phyloP scores from a whole-genome alignment of 768 basidiomycete species.

The Boletus eberwhitei region DNA sequence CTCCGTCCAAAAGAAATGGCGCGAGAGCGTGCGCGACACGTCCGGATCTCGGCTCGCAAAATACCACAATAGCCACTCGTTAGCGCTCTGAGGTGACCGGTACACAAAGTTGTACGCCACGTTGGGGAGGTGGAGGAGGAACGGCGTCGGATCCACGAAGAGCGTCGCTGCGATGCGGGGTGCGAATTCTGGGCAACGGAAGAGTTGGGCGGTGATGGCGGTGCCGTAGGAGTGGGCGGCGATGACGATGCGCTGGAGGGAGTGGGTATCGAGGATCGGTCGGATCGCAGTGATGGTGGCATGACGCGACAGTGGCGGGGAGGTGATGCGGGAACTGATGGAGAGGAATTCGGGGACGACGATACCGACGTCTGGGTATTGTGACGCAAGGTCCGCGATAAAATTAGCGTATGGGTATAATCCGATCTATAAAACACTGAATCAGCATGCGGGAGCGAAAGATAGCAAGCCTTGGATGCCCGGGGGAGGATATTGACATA shows the following conservation, averaged over 20 bases:
- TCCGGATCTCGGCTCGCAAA: slow-evolving; percentile 64
- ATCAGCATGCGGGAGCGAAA: not conserved
- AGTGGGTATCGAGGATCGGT: slow-evolving; percentile 43
- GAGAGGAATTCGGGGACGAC: slow-evolving; percentile 58
- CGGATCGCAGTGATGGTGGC: slow-evolving; percentile 43
- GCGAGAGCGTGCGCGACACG: slow-evolving; percentile 52
- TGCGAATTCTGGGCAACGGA: slow-evolving; percentile 36
- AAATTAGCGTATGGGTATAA: slow-evolving; percentile 55
- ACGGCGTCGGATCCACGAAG: slow-evolving; percentile 63
- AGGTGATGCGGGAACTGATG: slow-evolving; percentile 59
- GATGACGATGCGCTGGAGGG: slow-evolving; percentile 40
- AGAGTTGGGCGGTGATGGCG: slow-evolving; percentile 50
- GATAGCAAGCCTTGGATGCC: not conserved
- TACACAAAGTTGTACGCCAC: slow-evolving; percentile 68
- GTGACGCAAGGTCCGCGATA: slow-evolving; percentile 41
- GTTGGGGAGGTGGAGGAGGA: slow-evolving; percentile 59
- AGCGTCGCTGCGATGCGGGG: slow-evolving; percentile 42
- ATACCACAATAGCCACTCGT: slow-evolving; percentile 68
- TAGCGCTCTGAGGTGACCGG: slow-evolving; percentile 46
- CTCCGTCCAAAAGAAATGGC: slow-evolving; percentile 68
- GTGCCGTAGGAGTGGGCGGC: slow-evolving; percentile 64
- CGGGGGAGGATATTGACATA: slow-evolving; percentile 20
- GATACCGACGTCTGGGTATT: slow-evolving; percentile 53
- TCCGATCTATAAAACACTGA: slow-evolving; percentile 47
- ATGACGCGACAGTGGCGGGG: slow-evolving; percentile 41